Percentiles rank a stretch among this genome's conserved stretches.
Evolutionary conservation across 1,284 basidiomycete species (phyloP).

Genomic region (Sanghuangporus weigelae): DNA sequence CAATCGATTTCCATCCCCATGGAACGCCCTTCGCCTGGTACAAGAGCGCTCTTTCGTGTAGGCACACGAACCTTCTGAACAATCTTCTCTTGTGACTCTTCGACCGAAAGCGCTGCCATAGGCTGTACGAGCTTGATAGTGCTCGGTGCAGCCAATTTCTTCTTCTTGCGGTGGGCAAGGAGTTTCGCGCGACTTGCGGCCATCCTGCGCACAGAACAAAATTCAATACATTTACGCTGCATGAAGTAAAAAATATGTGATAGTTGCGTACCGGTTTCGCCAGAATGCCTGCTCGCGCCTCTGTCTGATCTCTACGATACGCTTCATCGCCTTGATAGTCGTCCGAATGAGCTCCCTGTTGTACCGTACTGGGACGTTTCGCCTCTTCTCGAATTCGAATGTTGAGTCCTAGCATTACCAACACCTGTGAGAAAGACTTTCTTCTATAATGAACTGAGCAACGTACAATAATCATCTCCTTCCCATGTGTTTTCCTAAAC

Average conservation of each 20-base stretch:
- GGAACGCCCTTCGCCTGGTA: slow-evolving; percentile 69
- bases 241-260: background rate
- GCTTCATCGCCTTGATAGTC: slow-evolving; percentile 97
- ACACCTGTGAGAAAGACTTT: background rate
- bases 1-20: slow-evolving; percentile 83
- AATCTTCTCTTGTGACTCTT: slow-evolving; percentile 39
- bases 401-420: slow-evolving; percentile 78
- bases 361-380: slow-evolving; percentile 97
- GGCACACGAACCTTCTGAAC: slow-evolving; percentile 79
- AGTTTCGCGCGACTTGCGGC: slow-evolving; percentile 69
- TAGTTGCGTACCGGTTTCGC: slow-evolving; percentile 72
- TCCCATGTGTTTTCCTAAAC: slow-evolving; percentile 97
- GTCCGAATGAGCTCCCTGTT: slow-evolving; percentile 91
- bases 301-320: slow-evolving; percentile 89
- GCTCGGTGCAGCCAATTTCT: slow-evolving; percentile 53
- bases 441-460: background rate
- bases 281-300: slow-evolving; percentile 96
- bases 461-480: slow-evolving; percentile 98
- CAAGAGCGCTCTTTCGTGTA: slow-evolving; percentile 68
- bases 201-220: slow-evolving; percentile 54
- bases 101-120: slow-evolving; percentile 38
- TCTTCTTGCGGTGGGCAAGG: slow-evolving; percentile 54
- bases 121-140: slow-evolving; percentile 74
- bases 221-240: background rate
- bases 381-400: slow-evolving; percentile 98